Percentiles rank a stretch among this genome's conserved stretches.
These are phyloP conservation scores for Trichoderma guizhouense DNA, from an alignment of 2,329 filamentous ascomycete genomes.

Conservation along the genomic window DNA sequence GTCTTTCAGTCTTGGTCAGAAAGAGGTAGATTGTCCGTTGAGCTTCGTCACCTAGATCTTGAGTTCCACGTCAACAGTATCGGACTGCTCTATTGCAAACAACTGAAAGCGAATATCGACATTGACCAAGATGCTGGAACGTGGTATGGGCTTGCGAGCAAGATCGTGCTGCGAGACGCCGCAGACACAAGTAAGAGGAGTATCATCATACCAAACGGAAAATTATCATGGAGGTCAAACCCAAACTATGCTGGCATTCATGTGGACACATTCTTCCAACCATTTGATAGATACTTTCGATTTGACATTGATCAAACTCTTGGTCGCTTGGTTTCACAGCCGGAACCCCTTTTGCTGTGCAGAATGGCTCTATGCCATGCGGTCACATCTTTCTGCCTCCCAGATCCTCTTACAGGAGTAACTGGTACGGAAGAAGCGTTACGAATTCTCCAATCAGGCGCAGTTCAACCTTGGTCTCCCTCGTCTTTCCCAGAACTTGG, in stretches of 20 bases:
- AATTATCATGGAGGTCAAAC: conserved; percentile 21
- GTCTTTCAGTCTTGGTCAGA: neutral
- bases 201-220: conserved; percentile 53
- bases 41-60: conserved; percentile 16
- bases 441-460: conserved; percentile 45
- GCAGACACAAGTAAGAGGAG: conserved; percentile 42
- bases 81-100: conserved; percentile 42
- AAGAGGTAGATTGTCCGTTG: neutral
- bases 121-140: conserved; percentile 57
- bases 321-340: conserved; percentile 53
- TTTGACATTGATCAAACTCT: conserved; percentile 55
- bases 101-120: conserved; percentile 53
- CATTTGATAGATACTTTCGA: neutral
- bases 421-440: conserved; percentile 62
- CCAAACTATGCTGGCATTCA: conserved; percentile 36
- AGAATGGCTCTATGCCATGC: conserved; percentile 59
- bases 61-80: conserved; percentile 29
- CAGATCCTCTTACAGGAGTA: conserved; percentile 54
- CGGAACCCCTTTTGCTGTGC: conserved; percentile 54
- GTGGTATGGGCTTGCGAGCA: conserved; percentile 57
- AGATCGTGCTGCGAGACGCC: conserved; percentile 51
- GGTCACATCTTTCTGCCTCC: conserved; percentile 54
- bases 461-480: conserved; percentile 48
- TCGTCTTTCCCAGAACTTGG: conserved; percentile 23
- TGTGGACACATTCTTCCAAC: conserved; percentile 26